A percentile compares a stretch with the other conserved stretches of the same genome.
These are phyloP conservation scores for Hylodesmum podocarpum DNA, from an alignment of 306 rosid species.

Conservation along the genomic window DNA sequence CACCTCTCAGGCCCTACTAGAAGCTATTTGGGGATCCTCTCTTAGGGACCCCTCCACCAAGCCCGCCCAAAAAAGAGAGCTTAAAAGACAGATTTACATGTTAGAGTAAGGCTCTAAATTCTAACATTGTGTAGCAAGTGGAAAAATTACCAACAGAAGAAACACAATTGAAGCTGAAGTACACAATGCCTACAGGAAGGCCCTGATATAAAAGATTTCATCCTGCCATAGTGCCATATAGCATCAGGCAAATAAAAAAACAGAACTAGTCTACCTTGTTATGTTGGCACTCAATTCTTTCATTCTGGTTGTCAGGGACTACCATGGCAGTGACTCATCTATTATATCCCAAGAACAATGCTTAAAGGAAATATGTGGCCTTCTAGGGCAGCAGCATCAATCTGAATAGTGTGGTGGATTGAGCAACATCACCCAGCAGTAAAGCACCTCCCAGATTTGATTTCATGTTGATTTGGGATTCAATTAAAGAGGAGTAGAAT, in stretches of 20 bases:
- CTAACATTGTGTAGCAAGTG: background rate
- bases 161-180: background rate
- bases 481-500: conserved; percentile 20
- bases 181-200: background rate
- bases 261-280: background rate
- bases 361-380: conserved; percentile 59
- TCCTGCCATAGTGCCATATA: background rate
- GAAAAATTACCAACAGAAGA: background rate
- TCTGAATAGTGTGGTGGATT: conserved; percentile 66
- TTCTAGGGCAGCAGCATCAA: conserved; percentile 67
- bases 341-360: conserved; percentile 37
- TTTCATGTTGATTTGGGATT: conserved; percentile 50
- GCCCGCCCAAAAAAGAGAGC: background rate
- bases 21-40: background rate
- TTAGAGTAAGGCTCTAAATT: background rate
- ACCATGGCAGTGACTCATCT: background rate
- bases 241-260: background rate
- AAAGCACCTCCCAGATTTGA: conserved; percentile 54
- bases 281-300: background rate
- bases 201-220: background rate
- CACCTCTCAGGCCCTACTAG: background rate
- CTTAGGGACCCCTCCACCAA: background rate
- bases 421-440: conserved; percentile 55
- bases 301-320: background rate
- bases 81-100: background rate